Conservation (phyloP, 192 early-diverging fungal genomes). For the Diversispora eburnea region DNA sequence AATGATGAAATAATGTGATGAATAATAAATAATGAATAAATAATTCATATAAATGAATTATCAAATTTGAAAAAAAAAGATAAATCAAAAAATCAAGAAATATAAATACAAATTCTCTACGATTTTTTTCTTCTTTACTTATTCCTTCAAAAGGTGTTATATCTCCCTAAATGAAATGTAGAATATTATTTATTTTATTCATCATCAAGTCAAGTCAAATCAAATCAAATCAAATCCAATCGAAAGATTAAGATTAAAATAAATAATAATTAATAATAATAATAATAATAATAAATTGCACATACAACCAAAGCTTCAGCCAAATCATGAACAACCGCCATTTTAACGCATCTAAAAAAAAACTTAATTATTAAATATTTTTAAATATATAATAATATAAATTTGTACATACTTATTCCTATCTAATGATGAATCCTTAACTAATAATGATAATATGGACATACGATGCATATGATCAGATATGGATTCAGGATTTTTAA, state of each 20-base stretch:
- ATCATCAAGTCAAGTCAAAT: neutral
- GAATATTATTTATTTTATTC: neutral
- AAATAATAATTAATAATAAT: neutral
- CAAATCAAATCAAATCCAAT: no score
- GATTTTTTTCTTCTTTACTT: slow-evolving; percentile 71
- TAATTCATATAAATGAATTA: neutral
- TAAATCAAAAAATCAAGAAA: neutral
- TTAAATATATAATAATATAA: neutral
- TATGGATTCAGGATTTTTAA: slow-evolving; percentile 78
- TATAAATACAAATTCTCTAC: slow-evolving; percentile 55
- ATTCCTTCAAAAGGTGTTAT: slow-evolving; percentile 84
- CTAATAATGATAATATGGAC: slow-evolving; percentile 81
- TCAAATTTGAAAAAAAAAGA: neutral
- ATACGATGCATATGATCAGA: slow-evolving; percentile 96
- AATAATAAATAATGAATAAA: neutral
- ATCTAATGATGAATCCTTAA: slow-evolving; percentile 67
- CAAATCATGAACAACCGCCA: slow-evolving; percentile 91
- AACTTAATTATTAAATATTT: slow-evolving; percentile 4
- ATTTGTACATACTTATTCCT: slow-evolving; percentile 42
- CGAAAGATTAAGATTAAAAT: neutral
- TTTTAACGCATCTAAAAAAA: slow-evolving; percentile 68
- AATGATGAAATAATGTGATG: neutral
- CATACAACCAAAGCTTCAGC: slow-evolving; percentile 77
- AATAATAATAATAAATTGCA: neutral
- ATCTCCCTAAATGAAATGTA: slow-evolving; percentile 60